These are phyloP conservation scores for Wolfiporia cocos DNA, from an alignment of 1,284 basidiomycete species.

Conservation along the genomic window DNA sequence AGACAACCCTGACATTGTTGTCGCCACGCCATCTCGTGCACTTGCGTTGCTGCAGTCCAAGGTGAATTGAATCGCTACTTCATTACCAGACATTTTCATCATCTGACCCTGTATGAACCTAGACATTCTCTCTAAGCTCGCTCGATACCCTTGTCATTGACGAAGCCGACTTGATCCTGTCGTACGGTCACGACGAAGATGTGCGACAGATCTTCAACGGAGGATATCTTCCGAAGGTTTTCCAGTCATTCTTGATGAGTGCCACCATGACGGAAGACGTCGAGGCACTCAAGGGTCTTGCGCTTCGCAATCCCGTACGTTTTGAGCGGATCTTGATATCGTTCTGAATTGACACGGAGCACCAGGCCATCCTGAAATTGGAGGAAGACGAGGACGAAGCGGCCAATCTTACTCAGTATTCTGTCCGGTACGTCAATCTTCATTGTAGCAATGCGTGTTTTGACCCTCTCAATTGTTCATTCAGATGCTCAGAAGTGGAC, in stretches of 20 bases:
- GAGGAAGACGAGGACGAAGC: conserved; percentile 83
- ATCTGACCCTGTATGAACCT: not conserved
- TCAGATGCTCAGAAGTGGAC: conserved; percentile 85
- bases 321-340: conserved; percentile 18
- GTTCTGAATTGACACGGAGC: not conserved
- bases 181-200: conserved; percentile 95
- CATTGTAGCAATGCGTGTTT: conserved; percentile 4
- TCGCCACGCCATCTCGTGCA: conserved; percentile 87
- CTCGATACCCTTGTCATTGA: conserved; percentile 93
- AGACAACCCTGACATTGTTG: conserved; percentile 88
- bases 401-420: conserved; percentile 81
- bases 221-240: conserved; percentile 77
- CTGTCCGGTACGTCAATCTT: conserved; percentile 49
- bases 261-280: conserved; percentile 98
- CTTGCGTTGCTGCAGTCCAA: conserved; percentile 78
- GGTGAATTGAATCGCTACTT: conserved; percentile 29
- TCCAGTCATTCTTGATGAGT: conserved; percentile 95
- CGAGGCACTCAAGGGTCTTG: conserved; percentile 83
- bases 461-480: conserved; percentile 5
- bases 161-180: conserved; percentile 96
- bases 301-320: conserved; percentile 82
- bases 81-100: not conserved
- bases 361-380: conserved; percentile 75
- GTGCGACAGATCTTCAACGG: conserved; percentile 81
- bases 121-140: conserved; percentile 54